Conservation (phyloP, 176 grass and related monocot species). For the Triticum monococcum region DNA sequence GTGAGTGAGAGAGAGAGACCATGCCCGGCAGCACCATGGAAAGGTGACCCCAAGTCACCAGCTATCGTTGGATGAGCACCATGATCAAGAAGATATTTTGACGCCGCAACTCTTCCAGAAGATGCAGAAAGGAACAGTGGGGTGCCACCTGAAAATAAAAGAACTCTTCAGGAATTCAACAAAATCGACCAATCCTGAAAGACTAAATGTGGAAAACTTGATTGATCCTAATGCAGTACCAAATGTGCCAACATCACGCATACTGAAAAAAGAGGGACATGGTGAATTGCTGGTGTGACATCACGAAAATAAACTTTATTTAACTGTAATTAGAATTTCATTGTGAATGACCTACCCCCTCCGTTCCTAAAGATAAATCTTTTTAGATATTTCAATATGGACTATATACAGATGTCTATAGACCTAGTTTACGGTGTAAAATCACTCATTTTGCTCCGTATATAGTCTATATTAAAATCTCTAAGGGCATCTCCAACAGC, state of each 20-base stretch:
- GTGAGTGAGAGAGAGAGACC: neutral
- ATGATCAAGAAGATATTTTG: constrained; percentile 12
- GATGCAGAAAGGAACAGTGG: neutral
- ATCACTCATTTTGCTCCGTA: too few relatives aligned
- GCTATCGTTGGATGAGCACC: neutral
- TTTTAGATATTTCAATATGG: too few relatives aligned
- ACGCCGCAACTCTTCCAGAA: neutral
- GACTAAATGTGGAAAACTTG: neutral
- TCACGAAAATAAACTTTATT: too few relatives aligned
- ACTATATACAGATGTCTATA: too few relatives aligned
- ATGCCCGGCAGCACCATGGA: neutral
- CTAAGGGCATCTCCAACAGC: too few relatives aligned
- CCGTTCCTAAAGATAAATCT: too few relatives aligned
- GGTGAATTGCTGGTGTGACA: too few relatives aligned
- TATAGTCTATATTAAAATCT: too few relatives aligned
- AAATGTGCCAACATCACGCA: neutral
- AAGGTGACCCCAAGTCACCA: neutral
- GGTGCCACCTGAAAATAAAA: neutral
- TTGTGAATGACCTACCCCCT: too few relatives aligned
- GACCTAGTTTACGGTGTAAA: too few relatives aligned
- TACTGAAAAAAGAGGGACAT: too few relatives aligned
- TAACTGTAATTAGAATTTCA: too few relatives aligned
- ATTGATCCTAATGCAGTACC: neutral
- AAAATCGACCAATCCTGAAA: neutral
- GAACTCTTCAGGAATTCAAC: neutral